Base-by-base conservation (phyloP, 2,329 filamentous ascomycete species). In the Didymella arachidicola region DNA sequence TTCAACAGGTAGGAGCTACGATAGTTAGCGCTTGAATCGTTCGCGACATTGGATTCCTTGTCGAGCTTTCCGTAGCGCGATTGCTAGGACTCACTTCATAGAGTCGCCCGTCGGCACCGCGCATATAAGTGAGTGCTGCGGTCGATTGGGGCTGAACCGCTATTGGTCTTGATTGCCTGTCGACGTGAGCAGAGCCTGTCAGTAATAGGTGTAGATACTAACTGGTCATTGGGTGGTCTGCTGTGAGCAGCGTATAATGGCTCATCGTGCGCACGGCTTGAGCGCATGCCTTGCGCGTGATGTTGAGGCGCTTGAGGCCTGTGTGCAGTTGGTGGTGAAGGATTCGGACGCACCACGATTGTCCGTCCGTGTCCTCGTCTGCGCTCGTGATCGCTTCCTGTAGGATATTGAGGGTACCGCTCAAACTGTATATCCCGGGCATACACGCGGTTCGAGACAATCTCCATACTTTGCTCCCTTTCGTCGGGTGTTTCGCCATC, bases 1-100 rank as follows among this genome's bases (percentile, higher is more conserved):
- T 7, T 64, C 54, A n/a, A 75, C 65, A 7, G 70, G 72, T 63
- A 70, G 57, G 8, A 76, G 71, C 73, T 76, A 62, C 12, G 11
- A 25, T 54, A 30, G 62, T 75, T 54, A 74, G 72, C 65, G 60
- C 29, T 38, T 34, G 50, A 39, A 27, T 25, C 7, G 11, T 19
- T 16, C 8, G 2, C 7, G 30, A 30, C 11, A 7, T 2, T 34
- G 11, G 59, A 36, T 59, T 48, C 60, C 36, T 45, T 59, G 53
- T 66, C 55, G 61, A 50, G 62, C 58, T 60, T 53, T 32, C 46
- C 49, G 41, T 51, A 57, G 58, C 54, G 48, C 63, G 56, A 59
- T 57, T 54, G 22, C 46, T 43, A 49, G 47, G 38, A 75, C 73
- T 76, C 71, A 76, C 73, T 69, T 73, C 69, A 47, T 71, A 75